Percentiles rank a stretch among this genome's conserved stretches.
These are phyloP conservation scores for Zygosaccharomyces pseudobailii DNA, from an alignment of 1,139 yeast species.

Conservation along the genomic window DNA sequence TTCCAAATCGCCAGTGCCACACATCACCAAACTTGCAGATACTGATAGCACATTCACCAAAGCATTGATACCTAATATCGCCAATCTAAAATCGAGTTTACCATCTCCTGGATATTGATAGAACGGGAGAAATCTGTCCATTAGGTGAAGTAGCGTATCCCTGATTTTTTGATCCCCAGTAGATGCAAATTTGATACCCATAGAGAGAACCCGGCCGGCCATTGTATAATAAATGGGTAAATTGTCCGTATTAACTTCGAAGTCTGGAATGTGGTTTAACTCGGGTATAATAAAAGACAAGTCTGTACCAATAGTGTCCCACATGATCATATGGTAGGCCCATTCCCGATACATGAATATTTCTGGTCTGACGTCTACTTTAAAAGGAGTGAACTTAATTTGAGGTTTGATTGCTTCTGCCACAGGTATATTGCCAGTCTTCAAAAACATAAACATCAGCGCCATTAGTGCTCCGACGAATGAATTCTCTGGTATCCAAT, in stretches of 20 bases:
- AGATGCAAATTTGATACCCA: constrained; percentile 77
- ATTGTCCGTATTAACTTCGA: constrained; percentile 53
- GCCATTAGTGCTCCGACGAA: constrained; percentile 82
- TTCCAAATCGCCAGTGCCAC: constrained; percentile 86
- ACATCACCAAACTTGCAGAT: constrained; percentile 71
- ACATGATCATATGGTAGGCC: constrained; percentile 67
- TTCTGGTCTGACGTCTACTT: constrained; percentile 72
- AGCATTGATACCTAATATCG: constrained; percentile 52
- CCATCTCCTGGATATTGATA: constrained; percentile 42
- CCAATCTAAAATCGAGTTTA: constrained; percentile 57
- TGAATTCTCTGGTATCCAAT: constrained; percentile 63
- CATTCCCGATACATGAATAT: constrained; percentile 63
- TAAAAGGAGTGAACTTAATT: constrained; percentile 16
- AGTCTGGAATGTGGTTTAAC: constrained; percentile 25
- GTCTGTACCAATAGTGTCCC: constrained; percentile 59
- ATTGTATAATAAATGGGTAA: constrained; percentile 61
- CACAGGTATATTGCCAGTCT: constrained; percentile 54
- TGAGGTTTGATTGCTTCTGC: constrained; percentile 38
- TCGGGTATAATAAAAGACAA: constrained; percentile 52
- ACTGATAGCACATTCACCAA: constrained; percentile 59
- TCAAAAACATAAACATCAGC: constrained; percentile 65
- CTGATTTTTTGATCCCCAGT: constrained; percentile 54
- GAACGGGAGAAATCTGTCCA: constrained; percentile 59
- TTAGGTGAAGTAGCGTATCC: constrained; percentile 51
- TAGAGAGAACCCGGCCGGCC: constrained; percentile 71